Conservation (phyloP, 495 filamentous ascomycete genomes). For the Penicillium waksmanii region DNA sequence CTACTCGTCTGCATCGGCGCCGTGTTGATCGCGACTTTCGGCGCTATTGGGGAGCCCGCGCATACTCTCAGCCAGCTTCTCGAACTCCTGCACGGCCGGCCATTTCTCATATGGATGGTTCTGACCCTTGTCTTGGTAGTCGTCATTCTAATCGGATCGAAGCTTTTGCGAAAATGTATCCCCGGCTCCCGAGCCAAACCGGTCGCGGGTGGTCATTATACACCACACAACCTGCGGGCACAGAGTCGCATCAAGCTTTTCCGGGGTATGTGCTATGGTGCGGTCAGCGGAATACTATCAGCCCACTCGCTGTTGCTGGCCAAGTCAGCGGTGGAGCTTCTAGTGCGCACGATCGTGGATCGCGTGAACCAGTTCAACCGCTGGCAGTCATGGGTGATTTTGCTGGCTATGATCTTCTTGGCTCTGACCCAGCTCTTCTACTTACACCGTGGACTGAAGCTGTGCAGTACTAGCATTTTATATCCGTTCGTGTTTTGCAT, state of each 20-base stretch:
- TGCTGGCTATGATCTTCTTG: conserved; percentile 78
- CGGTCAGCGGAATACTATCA: conserved; percentile 89
- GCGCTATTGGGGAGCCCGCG: conserved; percentile 92
- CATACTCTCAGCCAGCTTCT: conserved; percentile 85
- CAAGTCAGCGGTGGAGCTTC: conserved; percentile 93
- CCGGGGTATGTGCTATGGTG: conserved; percentile 85
- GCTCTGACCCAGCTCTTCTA: conserved; percentile 94
- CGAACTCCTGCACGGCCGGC: conserved; percentile 66
- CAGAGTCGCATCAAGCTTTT: conserved; percentile 70
- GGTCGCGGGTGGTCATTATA: conserved; percentile 42
- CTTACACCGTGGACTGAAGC: conserved; percentile 87
- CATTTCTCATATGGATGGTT: conserved; percentile 93
- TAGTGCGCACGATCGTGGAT: conserved; percentile 91
- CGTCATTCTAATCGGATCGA: conserved; percentile 64
- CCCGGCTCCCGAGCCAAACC: conserved; percentile 39
- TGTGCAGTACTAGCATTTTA: conserved; percentile 93
- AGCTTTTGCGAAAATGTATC: conserved; percentile 56
- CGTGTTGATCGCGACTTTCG: conserved; percentile 88
- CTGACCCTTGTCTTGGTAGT: conserved; percentile 73
- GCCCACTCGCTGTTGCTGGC: conserved; percentile 92
- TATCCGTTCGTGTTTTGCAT: conserved; percentile 99
- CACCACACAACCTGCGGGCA: conserved; percentile 37
- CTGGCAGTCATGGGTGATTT: conserved; percentile 96
- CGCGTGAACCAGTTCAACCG: conserved; percentile 91
- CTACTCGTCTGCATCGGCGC: conserved; percentile 85